These are phyloP conservation scores for Rhododendron griersonianum DNA, from an alignment of 148 eudicot genomes.

Conservation along the genomic window DNA sequence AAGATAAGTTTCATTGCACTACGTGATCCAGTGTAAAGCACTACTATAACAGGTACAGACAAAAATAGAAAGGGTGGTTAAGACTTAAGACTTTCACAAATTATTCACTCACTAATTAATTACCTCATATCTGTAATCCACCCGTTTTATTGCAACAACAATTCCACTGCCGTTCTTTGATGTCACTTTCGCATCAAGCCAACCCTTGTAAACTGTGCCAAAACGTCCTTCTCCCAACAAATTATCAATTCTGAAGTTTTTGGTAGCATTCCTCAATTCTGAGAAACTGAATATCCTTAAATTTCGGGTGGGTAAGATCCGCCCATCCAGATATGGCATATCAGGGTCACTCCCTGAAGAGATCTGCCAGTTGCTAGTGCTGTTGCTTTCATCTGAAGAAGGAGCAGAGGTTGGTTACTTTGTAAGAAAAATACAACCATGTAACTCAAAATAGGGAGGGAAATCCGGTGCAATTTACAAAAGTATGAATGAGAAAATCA, in stretches of 20 bases:
- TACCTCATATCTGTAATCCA: background rate
- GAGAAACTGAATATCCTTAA: background rate
- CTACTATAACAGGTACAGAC: background rate
- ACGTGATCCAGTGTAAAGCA: background rate
- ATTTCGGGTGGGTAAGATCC: background rate
- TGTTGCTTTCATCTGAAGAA: background rate
- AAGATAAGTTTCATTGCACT: background rate
- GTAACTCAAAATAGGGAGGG: background rate
- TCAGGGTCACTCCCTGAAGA: conserved; percentile 38
- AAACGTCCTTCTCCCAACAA: background rate
- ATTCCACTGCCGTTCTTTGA: background rate
- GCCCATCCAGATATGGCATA: conserved; percentile 10
- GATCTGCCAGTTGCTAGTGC: conserved; percentile 30
- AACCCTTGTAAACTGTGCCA: background rate
- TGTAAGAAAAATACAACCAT: background rate
- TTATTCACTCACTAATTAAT: background rate
- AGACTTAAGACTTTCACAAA: background rate
- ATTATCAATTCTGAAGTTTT: background rate
- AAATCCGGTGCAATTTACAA: background rate
- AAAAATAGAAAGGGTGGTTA: background rate
- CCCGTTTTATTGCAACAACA: background rate
- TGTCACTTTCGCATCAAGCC: background rate
- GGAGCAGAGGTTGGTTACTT: background rate
- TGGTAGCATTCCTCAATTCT: background rate
- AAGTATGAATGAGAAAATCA: background rate